Base-by-base conservation (phyloP, 768 basidiomycete genomes). In the Sutorius australiensis region DNA sequence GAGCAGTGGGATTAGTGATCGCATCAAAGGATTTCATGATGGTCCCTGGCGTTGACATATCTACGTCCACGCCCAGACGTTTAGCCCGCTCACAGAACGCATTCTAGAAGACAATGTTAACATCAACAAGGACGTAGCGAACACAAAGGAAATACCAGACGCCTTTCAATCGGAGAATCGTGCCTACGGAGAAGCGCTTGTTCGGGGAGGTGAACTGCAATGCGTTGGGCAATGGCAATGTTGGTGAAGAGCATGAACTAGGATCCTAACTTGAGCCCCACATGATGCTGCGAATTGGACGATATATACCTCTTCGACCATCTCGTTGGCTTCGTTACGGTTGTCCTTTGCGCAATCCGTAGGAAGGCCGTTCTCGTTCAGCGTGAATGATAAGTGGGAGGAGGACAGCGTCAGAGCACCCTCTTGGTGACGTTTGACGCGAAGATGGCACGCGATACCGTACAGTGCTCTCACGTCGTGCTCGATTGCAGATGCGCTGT, bases 241-340 rank as follows among this genome's bases (percentile, higher is more conserved):
- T 98, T 99, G 58, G 89, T 86, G 50, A 95, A 76, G 16, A 98
- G 74, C 95, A 98, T 98, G 74, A 92, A 94, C 92, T 95, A 61
- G 0, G 49, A 37, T 11, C 45, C 2, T 43, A 33, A 32, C 34
- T 47, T 60, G 12, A 58, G 54, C 17, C 47, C 19, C 51, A 30
- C 13, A 14, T 32, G n/a, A 31, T 12, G 30, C 4, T 24, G 51
- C 17, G 24, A 54, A 44, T 51, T 13, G 28, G 48, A 32, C 48
- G 44, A 55, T 21, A 53, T 70, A 51, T 61, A 94, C 93, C 82
- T 99, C 97, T 73, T 97, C 91, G 38, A 98, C 82, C 30, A 98
- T 69, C 27, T 77, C 76, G 59, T 94, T 85, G 10, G 95, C 87
- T 50, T 94, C 87, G 17, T 69, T 81, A 46, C 75, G 75, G 28